Conservation (phyloP, 2,329 filamentous ascomycete genomes). For the Passalora sequoiae region DNA sequence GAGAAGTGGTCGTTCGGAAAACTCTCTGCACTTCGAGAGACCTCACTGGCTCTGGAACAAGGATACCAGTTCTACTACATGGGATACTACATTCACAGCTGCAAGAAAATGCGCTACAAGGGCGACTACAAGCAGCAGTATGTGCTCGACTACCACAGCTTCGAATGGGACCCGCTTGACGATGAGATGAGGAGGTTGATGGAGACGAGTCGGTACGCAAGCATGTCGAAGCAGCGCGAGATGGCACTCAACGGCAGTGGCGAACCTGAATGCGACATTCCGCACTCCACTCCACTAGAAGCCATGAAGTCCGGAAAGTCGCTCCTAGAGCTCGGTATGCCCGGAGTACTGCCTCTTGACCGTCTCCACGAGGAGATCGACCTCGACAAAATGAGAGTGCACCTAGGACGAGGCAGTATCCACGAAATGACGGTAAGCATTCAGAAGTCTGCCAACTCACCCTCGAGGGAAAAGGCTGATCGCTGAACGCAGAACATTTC, state of each 20-base stretch:
- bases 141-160: conserved; percentile 59
- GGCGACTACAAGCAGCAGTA: conserved; percentile 71
- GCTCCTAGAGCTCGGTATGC: conserved; percentile 60
- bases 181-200: conserved; percentile 37
- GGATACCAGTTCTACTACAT: conserved; percentile 76
- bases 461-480: no score
- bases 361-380: conserved; percentile 51
- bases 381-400: conserved; percentile 56
- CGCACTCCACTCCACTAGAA: conserved; percentile 15
- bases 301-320: conserved; percentile 40
- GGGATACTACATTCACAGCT: conserved; percentile 68
- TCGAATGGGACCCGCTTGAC: conserved; percentile 31
- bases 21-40: conserved; percentile 68
- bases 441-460: no score
- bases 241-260: conserved; percentile 19
- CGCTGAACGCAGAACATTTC: conserved; percentile 55
- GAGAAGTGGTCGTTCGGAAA: conserved; percentile 68
- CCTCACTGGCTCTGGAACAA: conserved; percentile 61
- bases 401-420: conserved; percentile 36
- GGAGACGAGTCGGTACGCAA: conserved; percentile 54
- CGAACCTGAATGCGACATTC: conserved; percentile 21
- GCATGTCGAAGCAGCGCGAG: conserved; percentile 36
- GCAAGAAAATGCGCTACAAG: conserved; percentile 81
- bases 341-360: conserved; percentile 56
- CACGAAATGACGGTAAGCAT: conserved; percentile 35